A percentile compares a stretch with the other conserved stretches of the same genome.
Conservation (phyloP, 2,329 filamentous ascomycete genomes). For the Claviceps sp. region DNA sequence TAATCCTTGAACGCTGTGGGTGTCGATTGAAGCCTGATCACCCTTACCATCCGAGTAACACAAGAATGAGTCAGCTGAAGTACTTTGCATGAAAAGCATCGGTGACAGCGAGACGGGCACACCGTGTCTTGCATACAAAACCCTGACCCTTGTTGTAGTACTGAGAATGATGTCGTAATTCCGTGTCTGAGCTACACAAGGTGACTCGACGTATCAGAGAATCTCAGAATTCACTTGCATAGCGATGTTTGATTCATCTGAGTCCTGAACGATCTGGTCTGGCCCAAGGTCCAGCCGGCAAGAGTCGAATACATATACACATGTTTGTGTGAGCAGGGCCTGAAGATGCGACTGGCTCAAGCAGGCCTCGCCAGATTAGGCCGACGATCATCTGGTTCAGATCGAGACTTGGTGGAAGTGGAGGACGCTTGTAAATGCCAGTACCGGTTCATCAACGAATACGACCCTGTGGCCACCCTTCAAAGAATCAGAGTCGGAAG, state of each 20-base stretch:
- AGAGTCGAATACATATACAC: not conserved
- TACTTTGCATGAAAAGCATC: not conserved
- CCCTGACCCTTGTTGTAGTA: not conserved
- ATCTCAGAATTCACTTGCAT: not conserved
- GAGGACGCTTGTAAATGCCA: slow-evolving; percentile 2
- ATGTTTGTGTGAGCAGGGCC: slow-evolving; percentile 13
- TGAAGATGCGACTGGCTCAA: slow-evolving; percentile 22
- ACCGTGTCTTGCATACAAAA: not conserved
- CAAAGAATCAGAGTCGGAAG: not conserved
- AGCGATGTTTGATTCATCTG: not conserved
- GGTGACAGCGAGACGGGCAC: not conserved
- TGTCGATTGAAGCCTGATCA: not conserved
- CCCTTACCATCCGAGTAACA: not conserved
- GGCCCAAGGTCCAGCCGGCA: slow-evolving; percentile 6
- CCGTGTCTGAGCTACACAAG: not conserved
- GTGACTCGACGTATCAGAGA: not conserved
- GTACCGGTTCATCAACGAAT: not conserved
- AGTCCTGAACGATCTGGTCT: not conserved
- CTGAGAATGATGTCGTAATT: not conserved
- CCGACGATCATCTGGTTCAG: slow-evolving; percentile 15
- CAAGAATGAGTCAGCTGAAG: not conserved
- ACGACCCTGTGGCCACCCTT: not conserved
- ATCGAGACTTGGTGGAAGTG: slow-evolving; percentile 10
- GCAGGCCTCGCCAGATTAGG: slow-evolving; percentile 14
- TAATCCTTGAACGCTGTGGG: not conserved